Conservation (phyloP, 192 early-diverging fungal genomes). For the Podila clonocystis region DNA sequence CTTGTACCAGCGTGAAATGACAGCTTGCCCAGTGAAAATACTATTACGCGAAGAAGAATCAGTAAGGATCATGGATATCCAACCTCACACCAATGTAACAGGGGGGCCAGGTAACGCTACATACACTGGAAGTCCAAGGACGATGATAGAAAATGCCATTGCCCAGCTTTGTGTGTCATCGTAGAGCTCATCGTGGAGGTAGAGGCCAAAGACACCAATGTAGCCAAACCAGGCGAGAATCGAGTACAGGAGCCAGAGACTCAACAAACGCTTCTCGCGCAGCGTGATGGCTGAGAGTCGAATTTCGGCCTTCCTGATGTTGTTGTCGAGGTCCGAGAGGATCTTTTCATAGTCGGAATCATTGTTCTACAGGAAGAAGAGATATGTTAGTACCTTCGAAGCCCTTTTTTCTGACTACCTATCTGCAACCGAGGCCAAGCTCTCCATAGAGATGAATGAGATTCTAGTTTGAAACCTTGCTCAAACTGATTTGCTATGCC, state of each 20-base stretch:
- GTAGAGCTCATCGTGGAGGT: conserved; percentile 52
- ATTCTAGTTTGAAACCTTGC: neutral
- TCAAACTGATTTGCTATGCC: neutral
- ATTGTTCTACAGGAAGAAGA: conserved; percentile 20
- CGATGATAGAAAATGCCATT: conserved; percentile 52
- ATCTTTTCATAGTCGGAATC: conserved; percentile 60
- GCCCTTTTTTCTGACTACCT: too few species aligned
- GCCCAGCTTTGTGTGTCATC: conserved; percentile 58
- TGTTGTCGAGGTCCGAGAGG: conserved; percentile 72
- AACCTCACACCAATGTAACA: conserved; percentile 12
- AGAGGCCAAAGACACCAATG: conserved; percentile 61
- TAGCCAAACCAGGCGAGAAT: conserved; percentile 64
- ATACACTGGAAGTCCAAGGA: conserved; percentile 57
- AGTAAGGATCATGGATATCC: conserved; percentile 11
- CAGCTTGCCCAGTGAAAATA: conserved; percentile 50
- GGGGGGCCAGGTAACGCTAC: neutral
- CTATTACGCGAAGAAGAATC: conserved; percentile 15
- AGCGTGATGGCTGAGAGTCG: conserved; percentile 74
- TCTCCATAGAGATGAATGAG: too few species aligned
- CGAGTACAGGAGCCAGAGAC: conserved; percentile 69
- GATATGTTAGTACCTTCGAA: too few species aligned
- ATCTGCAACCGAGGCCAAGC: too few species aligned
- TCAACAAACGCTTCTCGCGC: conserved; percentile 60
- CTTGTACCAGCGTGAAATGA: conserved; percentile 58
- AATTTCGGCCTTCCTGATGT: conserved; percentile 69